phyloP scores from a whole-genome alignment of 169 alveolate species.

The Theileria equi region DNA sequence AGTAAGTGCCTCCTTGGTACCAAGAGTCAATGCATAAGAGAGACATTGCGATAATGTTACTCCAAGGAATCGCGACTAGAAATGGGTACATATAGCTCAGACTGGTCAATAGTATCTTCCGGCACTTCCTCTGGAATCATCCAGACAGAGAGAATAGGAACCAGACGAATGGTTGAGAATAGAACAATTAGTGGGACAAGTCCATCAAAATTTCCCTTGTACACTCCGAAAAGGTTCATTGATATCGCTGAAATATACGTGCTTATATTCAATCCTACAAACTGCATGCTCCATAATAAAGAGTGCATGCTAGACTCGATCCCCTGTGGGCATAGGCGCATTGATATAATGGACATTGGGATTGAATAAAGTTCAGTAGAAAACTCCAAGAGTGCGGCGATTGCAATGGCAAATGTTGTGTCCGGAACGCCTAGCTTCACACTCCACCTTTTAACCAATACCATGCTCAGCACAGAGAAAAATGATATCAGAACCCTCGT shows the following conservation, averaged over 20 bases:
- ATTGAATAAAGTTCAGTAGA: conserved; percentile 78
- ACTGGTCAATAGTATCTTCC: conserved; percentile 13
- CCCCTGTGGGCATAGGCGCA: conserved; percentile 84
- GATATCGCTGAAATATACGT: conserved; percentile 74
- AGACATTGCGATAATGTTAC: too few species aligned
- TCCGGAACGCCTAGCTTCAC: conserved; percentile 74
- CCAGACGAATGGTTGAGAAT: conserved; percentile 66
- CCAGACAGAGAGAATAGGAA: conserved; percentile 64
- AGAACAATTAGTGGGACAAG: conserved; percentile 60
- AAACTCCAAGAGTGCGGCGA: conserved; percentile 76
- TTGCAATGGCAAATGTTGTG: conserved; percentile 80
- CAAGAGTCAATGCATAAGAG: too few species aligned
- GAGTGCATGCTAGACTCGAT: conserved; percentile 85
- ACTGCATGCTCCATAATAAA: conserved; percentile 75
- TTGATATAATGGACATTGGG: conserved; percentile 82
- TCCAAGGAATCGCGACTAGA: too few species aligned
- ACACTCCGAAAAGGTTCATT: conserved; percentile 71
- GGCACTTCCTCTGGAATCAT: conserved; percentile 65
- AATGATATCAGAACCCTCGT: conserved; percentile 76
- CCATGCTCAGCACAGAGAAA: conserved; percentile 72
- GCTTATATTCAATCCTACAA: conserved; percentile 80
- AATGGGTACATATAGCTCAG: too few species aligned
- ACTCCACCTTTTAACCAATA: conserved; percentile 77
- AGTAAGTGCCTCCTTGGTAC: too few species aligned
- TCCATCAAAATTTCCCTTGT: conserved; percentile 68